Base-by-base conservation (phyloP, 78 protist species). In the Acrasis kona region DNA sequence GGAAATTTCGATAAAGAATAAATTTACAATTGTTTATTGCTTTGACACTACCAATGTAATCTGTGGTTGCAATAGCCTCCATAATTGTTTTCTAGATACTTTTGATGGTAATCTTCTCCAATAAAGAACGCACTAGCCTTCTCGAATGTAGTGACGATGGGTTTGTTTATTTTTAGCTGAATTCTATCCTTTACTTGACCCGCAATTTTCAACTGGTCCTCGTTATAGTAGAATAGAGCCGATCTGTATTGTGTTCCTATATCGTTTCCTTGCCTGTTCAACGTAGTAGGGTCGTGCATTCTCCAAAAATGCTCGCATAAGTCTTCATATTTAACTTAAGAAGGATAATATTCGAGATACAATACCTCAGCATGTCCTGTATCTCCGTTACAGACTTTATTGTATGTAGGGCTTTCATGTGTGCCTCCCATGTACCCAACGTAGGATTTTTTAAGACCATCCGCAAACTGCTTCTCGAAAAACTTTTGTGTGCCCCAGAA, bases 361-460 rank as follows among this genome's bases (percentile, higher is more conserved):
- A 90, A 89, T 0, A 73, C 93, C 83, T 93, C 96, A 10, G 88
- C 85, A 57, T 88, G 92, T 8, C 91, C 91, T n/a, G 93, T 90
- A 12, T 0, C 76, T 0, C 92, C 93, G 6, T 74, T n/a, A 58
- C 96, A 92, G 1, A 90, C 89, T 5, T 81, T 67, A 10, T 19
- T 10, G 67, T 81, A 81, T 32, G 72, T 76, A 4, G 85, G 85
- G 74, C 75, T 2, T 10, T 39, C 39, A 1, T 31, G 2, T n/a
- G 10, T n/a, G 8, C 83, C 83, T 4, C 83, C 83, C 19, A 9
- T 39, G 40, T 28, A 79, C 1, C 83, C 83, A 32, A 65, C 68
- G 32, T 4, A 35, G 19, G 32, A 3, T 3, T 7, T 77, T 8
- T 3, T 30, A 35, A 76, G 35, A 27, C 71, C 80, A 2, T 19